Percentiles rank a stretch among this genome's conserved stretches.
Evolutionary conservation across 2,329 filamentous ascomycete species (phyloP).

Genomic region (Plenodomus tracheiphilus): DNA sequence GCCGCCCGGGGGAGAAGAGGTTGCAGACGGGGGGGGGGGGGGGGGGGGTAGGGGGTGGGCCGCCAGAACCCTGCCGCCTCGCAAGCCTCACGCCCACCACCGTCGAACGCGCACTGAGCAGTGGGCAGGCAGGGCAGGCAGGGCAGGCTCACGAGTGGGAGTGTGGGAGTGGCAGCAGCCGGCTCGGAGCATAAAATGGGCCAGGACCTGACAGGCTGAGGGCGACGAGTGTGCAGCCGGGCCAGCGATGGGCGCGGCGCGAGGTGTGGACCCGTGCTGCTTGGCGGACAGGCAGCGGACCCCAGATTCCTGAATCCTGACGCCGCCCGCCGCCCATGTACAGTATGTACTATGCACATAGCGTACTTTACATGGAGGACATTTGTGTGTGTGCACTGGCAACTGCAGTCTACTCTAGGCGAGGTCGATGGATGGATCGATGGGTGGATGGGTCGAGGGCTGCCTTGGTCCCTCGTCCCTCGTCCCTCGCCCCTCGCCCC

Average conservation of each 20-base stretch:
- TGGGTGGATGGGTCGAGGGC: constrained; percentile 8
- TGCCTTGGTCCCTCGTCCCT: constrained; percentile 24
- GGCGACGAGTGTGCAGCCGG: constrained; percentile 16
- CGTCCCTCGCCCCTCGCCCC: no score
- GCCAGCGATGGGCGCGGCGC: constrained; percentile 15
- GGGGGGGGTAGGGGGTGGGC: constrained; percentile 15
- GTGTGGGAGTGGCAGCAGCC: constrained; percentile 20
- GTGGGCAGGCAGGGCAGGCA: neutral
- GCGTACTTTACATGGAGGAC: no score
- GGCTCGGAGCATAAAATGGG: constrained; percentile 34
- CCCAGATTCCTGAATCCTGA: constrained; percentile 20
- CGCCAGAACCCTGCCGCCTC: constrained; percentile 30
- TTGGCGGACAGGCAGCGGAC: constrained; percentile 21
- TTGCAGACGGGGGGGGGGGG: constrained; percentile 20
- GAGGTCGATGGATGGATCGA: no score
- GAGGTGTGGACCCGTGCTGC: constrained; percentile 32
- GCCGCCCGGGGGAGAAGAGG: constrained; percentile 32
- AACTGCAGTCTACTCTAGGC: no score
- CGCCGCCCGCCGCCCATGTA: constrained; percentile 17
- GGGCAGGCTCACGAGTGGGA: no score
- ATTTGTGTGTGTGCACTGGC: no score
- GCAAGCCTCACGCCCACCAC: constrained; percentile 40
- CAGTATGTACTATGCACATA: no score
- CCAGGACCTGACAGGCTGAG: no score
- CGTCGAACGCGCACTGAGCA: constrained; percentile 9